phyloP scores from a whole-genome alignment of 768 basidiomycete genomes.

The Candolleomyces eurysporus region DNA sequence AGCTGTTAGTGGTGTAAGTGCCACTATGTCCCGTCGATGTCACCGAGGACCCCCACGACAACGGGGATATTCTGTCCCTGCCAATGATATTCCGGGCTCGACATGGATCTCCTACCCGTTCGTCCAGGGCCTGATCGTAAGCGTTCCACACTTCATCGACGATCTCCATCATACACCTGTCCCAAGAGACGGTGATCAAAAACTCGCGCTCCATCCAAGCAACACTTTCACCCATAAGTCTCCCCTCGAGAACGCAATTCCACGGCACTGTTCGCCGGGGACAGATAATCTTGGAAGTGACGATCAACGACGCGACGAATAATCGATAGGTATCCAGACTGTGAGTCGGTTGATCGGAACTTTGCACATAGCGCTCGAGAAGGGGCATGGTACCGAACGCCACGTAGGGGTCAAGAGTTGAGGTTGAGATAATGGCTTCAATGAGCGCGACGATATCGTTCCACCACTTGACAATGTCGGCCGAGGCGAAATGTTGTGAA shows the following conservation, averaged over 20 bases:
- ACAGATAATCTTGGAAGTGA: constrained; percentile 6
- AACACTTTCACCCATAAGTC: background rate
- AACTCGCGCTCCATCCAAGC: constrained; percentile 5
- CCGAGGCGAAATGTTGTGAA: background rate
- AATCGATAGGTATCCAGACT: background rate
- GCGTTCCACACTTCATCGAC: constrained; percentile 9
- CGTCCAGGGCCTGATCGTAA: constrained; percentile 3
- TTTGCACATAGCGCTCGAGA: constrained; percentile 2
- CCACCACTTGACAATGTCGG: background rate
- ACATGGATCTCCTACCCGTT: background rate
- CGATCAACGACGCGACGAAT: constrained; percentile 3
- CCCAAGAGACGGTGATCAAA: constrained; percentile 5
- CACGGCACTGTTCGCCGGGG: background rate
- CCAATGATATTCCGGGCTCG: background rate
- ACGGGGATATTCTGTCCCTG: background rate
- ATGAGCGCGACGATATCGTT: constrained; percentile 3
- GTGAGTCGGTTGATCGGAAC: background rate
- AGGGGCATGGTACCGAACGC: constrained; percentile 2
- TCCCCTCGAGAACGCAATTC: background rate
- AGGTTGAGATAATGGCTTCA: background rate
- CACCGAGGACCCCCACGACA: background rate
- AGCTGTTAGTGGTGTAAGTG: background rate
- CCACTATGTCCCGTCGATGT: background rate
- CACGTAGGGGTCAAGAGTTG: background rate
- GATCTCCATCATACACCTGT: constrained; percentile 6